Evolutionary conservation across 139 green algal genomes (phyloP), one percentile per base, ranked within the genome.

Genomic region (Coccomyxa sp.): DNA sequence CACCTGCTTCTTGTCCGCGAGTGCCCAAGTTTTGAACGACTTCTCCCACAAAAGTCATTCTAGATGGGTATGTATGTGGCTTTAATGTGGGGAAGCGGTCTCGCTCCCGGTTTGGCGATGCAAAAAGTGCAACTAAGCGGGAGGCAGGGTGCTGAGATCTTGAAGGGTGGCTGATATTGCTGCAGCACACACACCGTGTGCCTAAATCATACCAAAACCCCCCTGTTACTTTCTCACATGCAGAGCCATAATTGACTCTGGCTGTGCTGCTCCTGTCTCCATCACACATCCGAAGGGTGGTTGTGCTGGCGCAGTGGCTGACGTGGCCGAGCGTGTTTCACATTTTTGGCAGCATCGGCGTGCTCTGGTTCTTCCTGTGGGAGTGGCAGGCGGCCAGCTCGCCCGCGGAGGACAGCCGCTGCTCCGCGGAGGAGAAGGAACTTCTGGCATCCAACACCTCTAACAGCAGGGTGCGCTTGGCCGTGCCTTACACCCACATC

Each of bases 261-360:
- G 38, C 38, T 51, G 38, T 51, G 38, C 3, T 51, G 38, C 3
- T 51, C 38, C 38, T 51, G 7, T 7, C 38, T 51, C 38, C 38
- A 51, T 51, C 7, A 7, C 38, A 51, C 38, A 51, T 51, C n/a
- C n/a, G n/a, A n/a, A n/a, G n/a, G 63, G 63, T 14, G 4, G 63
- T 82, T 18, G 28, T 75, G 79, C 57, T 74, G 25, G 15, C 74
- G 58, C 25, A 63, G 9, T 79, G 14, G 15, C 76, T 94, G 57
- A 93, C 92, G 31, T 99, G 97, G 97, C 89, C 94, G 31, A 93
- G 90, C 0, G 95, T 99, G 9, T 99, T 99, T 86, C 96, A 95
- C 85, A 87, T 95, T 27, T 99, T 99, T 89, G 97, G 96, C 60
- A 84, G 77, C 25, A 76, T 98, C 59, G 96, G 96, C 27, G 58